phyloP scores from a whole-genome alignment of 805 yeast species.

The Kuraishia borneana region DNA sequence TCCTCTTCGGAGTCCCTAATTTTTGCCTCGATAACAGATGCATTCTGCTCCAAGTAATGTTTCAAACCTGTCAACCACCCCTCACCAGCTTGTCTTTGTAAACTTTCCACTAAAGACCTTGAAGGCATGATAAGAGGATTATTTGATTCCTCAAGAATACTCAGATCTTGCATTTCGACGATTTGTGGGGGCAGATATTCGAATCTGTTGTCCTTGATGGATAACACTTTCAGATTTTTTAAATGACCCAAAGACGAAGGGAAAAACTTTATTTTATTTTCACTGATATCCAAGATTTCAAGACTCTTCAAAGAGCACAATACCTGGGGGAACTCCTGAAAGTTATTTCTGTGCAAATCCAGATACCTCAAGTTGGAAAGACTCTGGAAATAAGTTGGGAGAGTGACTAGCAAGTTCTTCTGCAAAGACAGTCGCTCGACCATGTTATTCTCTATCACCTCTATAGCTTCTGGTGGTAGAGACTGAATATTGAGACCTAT shows the following conservation, averaged over 20 bases:
- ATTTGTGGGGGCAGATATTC: constrained; percentile 42
- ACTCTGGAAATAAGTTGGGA: constrained; percentile 36
- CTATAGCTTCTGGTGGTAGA: constrained; percentile 17
- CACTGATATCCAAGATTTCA: constrained; percentile 58
- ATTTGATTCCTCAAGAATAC: constrained; percentile 47
- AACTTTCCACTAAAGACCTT: constrained; percentile 18
- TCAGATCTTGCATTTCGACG: constrained; percentile 37
- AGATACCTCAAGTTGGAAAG: constrained; percentile 41
- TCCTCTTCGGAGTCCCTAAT: constrained; percentile 10
- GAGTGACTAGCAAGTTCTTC: constrained; percentile 30
- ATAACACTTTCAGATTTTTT: constrained; percentile 41
- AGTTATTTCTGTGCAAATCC: constrained; percentile 53
- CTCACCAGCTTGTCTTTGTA: constrained; percentile 25
- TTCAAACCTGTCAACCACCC: constrained; percentile 36
- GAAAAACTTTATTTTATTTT: constrained; percentile 37
- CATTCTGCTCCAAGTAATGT: constrained; percentile 24
- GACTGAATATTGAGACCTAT: constrained; percentile 25
- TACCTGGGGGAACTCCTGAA: constrained; percentile 40
- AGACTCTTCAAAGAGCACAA: constrained; percentile 27
- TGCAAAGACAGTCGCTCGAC: constrained; percentile 45
- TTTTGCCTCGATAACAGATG: constrained; percentile 18
- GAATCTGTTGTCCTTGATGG: constrained; percentile 48
- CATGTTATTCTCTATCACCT: constrained; percentile 10
- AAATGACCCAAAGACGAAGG: constrained; percentile 32
- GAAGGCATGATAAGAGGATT: constrained; percentile 51